Base-by-base conservation (phyloP, 805 yeast species). In the Metschnikowia drakensbergensis region DNA sequence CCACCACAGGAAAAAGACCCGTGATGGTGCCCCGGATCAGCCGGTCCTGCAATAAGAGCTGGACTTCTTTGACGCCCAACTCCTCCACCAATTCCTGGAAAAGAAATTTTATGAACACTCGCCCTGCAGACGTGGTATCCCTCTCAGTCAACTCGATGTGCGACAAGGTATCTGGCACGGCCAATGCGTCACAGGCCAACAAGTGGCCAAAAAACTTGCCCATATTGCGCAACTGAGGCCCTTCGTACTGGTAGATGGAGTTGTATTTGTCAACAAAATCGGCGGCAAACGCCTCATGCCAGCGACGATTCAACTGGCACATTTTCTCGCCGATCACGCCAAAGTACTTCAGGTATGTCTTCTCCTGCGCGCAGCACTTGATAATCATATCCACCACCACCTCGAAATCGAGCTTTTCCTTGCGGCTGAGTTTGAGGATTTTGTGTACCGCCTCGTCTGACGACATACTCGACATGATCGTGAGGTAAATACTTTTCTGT, bases 391-490 rank as follows among this genome's bases (percentile, higher is more conserved):
- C 90, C 6, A 80, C 82, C 10, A 88, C 72, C 54, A 79, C 77
- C 4, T 34, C 39, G 10, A 32, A 38, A 4, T 65, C 65, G 27
- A 60, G 54, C 7, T 56, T 61, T 8, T 50, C 51, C 7, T 40
- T 17, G 33, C 37, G 43, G n/a, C 45, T 25, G 25, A 87, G 58
- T 58, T 77, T 79, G 36, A 87, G 57, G 5, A 94, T 67, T 63
- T 91, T 91, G 64, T 91, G 98, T 1, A 88, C 90, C 0, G 96
- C 92, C 70, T 94, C 99, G 55, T 88, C 96, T 4, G 91, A 82
- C 0, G 95, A 84, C 84, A 92, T 80, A 51, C 96, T 83, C 23
- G 97, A 88, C 84, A 88, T 89, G 7, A 94, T 71, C 0, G 92
- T 84, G 28, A 91, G 68, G 58, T 92, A 92, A 2, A 92, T 85